Percentiles rank a stretch among this genome's conserved stretches.
These are phyloP conservation scores for Hypoxylon sp. DNA, from an alignment of 2,329 filamentous ascomycete genomes.

Conservation along the genomic window DNA sequence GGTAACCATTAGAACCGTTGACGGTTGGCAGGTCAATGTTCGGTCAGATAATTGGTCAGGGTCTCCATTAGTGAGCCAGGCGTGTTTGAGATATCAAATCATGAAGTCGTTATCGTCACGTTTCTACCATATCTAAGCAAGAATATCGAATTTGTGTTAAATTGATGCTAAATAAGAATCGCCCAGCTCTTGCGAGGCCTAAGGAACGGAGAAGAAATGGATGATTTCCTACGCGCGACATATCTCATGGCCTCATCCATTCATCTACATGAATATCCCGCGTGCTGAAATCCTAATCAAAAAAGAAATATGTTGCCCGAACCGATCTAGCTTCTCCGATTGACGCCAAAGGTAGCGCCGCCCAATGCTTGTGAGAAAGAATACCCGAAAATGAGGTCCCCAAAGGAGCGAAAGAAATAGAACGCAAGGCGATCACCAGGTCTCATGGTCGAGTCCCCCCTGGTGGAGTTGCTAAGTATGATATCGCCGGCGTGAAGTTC, in stretches of 20 bases:
- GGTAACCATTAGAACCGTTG: conserved; percentile 43
- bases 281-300: conserved; percentile 26
- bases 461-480: background rate
- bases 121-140: background rate
- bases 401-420: conserved; percentile 35
- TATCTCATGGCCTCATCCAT: conserved; percentile 44
- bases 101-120: conserved; percentile 12
- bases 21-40: conserved; percentile 36
- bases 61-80: conserved; percentile 21
- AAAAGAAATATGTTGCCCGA: conserved; percentile 26
- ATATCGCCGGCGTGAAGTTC: background rate
- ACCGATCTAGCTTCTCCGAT: conserved; percentile 40
- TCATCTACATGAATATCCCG: conserved; percentile 34
- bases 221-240: conserved; percentile 27
- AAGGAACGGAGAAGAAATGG: conserved; percentile 42
- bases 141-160: conserved; percentile 32
- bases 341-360: conserved; percentile 40
- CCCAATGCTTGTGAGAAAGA: conserved; percentile 40
- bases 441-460: conserved; percentile 1
- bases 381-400: conserved; percentile 5
- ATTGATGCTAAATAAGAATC: conserved; percentile 41
- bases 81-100: conserved; percentile 23
- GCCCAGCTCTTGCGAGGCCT: conserved; percentile 33
- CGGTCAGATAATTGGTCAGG: conserved; percentile 31
- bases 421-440: conserved; percentile 19